These are phyloP conservation scores for Melampsora larici-populina DNA, from an alignment of 1,284 basidiomycete species.

Conservation along the genomic window DNA sequence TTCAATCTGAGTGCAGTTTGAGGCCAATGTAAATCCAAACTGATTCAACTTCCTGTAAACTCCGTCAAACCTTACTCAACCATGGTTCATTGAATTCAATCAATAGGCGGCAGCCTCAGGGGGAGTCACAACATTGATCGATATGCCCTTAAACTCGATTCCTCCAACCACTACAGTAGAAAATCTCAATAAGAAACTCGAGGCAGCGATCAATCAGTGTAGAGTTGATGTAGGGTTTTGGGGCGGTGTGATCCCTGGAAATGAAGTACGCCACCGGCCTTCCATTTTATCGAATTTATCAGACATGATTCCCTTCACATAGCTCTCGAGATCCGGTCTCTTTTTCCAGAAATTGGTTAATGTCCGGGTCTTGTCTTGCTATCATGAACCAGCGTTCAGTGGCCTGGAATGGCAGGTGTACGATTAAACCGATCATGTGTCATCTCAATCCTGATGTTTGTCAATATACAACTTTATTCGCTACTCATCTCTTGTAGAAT, in stretches of 20 bases:
- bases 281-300: neutral
- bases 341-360: too few relatives aligned
- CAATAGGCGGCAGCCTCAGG: constrained; percentile 74
- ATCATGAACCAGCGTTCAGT: too few relatives aligned
- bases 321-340: too few relatives aligned
- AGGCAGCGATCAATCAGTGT: constrained; percentile 69
- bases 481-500: constrained; percentile 56
- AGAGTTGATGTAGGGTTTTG: constrained; percentile 86
- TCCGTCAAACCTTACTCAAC: neutral
- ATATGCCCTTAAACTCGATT: constrained; percentile 94
- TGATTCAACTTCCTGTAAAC: neutral
- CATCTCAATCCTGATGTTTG: too few relatives aligned
- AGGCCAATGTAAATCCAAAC: neutral
- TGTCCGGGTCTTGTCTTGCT: too few relatives aligned
- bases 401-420: too few relatives aligned
- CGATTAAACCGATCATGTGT: too few relatives aligned
- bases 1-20: neutral
- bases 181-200: constrained; percentile 68
- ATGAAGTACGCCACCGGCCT: constrained; percentile 61
- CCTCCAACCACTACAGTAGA: constrained; percentile 82
- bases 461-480: too few relatives aligned
- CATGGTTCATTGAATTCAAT: neutral
- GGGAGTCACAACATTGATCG: constrained; percentile 83
- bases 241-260: constrained; percentile 87
- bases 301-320: too few relatives aligned